Conservation (phyloP, 1,284 basidiomycete genomes). For the Malassezia dermatis region DNA sequence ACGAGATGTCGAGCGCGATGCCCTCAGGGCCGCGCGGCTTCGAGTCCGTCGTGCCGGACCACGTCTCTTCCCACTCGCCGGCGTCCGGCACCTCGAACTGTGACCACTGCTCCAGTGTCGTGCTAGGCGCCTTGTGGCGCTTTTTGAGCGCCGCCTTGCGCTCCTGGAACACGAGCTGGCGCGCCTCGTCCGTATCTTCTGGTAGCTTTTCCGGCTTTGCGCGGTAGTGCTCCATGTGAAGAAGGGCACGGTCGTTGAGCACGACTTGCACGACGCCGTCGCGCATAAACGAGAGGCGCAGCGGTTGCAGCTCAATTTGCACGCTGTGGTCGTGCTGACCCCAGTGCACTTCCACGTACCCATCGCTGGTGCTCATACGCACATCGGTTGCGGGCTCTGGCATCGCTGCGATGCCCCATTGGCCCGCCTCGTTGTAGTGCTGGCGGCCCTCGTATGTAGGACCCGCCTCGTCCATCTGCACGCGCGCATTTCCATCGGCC, state of each 20-base stretch:
- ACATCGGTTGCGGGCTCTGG: conserved; percentile 22
- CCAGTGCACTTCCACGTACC: conserved; percentile 18
- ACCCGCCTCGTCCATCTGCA: conserved; percentile 36
- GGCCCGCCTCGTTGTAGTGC: conserved; percentile 36
- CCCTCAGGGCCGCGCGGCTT: conserved; percentile 99
- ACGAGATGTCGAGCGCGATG: conserved; percentile 79
- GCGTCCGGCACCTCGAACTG: conserved; percentile 55
- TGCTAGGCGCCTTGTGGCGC: not conserved
- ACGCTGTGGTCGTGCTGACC: conserved; percentile 11
- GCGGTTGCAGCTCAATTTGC: conserved; percentile 26
- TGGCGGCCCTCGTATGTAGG: conserved; percentile 31
- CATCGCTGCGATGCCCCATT: conserved; percentile 36
- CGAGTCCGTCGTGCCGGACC: conserved; percentile 71
- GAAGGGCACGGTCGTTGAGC: conserved; percentile 74
- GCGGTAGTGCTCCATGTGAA: conserved; percentile 94
- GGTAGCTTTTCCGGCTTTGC: conserved; percentile 35
- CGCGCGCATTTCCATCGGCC: conserved; percentile 38
- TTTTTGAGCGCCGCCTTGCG: conserved; percentile 1
- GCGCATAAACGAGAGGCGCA: conserved; percentile 53
- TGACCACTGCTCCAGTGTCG: conserved; percentile 28
- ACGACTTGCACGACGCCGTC: conserved; percentile 68
- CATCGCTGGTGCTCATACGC: conserved; percentile 6
- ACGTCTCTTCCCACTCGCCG: conserved; percentile 74
- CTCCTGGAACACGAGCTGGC: conserved; percentile 25
- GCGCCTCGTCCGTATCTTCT: conserved; percentile 18